A percentile compares a stretch with the other conserved stretches of the same genome.
These are phyloP conservation scores for Cryptosporidium meleagridis DNA, from an alignment of 169 alveolate species.

Conservation along the genomic window DNA sequence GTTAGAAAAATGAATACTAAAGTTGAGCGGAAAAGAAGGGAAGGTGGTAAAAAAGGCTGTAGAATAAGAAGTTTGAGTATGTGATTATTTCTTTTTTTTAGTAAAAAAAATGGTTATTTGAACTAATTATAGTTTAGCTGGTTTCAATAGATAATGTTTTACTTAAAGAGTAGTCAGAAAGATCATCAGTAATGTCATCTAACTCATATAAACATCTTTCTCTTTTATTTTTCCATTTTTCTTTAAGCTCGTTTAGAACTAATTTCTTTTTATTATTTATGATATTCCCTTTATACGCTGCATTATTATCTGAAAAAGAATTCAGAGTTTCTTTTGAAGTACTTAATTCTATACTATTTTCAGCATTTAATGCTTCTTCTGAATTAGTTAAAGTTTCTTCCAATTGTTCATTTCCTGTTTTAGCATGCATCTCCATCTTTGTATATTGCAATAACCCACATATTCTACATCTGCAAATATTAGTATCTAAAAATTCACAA, in stretches of 20 bases:
- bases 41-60: too few species aligned
- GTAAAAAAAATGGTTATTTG: too few species aligned
- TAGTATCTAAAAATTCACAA: background rate
- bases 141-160: background rate
- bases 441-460: slow-evolving; percentile 32
- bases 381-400: background rate
- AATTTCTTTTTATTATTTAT: background rate
- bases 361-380: background rate
- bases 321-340: background rate
- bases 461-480: slow-evolving; percentile 27
- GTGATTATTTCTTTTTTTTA: too few species aligned
- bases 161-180: background rate
- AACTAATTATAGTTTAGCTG: too few species aligned
- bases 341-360: too few species aligned
- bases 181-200: background rate
- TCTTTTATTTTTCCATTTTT: background rate
- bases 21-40: too few species aligned
- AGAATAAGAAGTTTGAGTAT: too few species aligned
- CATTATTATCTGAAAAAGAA: background rate
- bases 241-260: background rate
- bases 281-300: background rate
- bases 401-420: background rate
- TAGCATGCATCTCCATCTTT: background rate
- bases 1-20: too few species aligned
- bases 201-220: background rate